phyloP scores from a whole-genome alignment of 192 early-diverging fungal species.

The Diversispora eburnea region DNA sequence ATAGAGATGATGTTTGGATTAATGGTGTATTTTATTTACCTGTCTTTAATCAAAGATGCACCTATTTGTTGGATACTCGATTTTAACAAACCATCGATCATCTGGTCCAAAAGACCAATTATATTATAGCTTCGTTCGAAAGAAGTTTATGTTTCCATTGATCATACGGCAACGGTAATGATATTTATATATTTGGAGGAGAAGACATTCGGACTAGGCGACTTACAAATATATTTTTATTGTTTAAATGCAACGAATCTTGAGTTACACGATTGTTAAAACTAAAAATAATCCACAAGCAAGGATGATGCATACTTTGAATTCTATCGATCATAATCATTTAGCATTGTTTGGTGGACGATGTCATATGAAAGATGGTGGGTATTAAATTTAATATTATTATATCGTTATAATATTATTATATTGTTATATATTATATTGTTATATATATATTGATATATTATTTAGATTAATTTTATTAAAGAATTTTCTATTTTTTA shows the following conservation, averaged over 20 bases:
- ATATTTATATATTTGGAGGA: constrained; percentile 20
- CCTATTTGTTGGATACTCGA: not conserved
- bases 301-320: not conserved
- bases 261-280: not conserved
- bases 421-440: not conserved
- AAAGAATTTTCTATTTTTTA: constrained; percentile 18
- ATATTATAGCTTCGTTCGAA: too few species aligned
- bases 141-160: not conserved
- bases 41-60: not conserved
- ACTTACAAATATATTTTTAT: constrained; percentile 11
- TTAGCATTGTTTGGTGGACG: constrained; percentile 4
- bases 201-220: not conserved
- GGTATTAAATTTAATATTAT: not conserved
- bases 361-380: not conserved
- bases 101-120: too few species aligned
- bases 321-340: not conserved
- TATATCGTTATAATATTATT: not conserved
- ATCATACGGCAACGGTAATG: not conserved
- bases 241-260: not conserved
- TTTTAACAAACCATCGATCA: not conserved
- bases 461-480: not conserved
- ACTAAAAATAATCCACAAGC: not conserved
- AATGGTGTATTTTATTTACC: not conserved
- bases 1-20: constrained; percentile 3
- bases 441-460: not conserved